phyloP scores from a whole-genome alignment of 2,329 filamentous ascomycete genomes.

The Thielaviopsis ethacetica region DNA sequence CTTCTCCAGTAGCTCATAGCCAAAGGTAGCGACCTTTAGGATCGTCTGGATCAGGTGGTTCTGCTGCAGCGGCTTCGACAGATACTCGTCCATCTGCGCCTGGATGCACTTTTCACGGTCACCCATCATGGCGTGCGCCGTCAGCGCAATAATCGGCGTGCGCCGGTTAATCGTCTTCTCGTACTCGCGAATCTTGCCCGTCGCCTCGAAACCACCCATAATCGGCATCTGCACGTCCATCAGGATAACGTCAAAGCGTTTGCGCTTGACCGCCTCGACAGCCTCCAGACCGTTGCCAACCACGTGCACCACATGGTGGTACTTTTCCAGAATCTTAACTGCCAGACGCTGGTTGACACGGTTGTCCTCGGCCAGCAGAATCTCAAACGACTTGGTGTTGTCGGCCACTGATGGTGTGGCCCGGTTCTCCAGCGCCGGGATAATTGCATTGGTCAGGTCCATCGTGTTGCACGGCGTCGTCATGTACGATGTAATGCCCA shows the following conservation, averaged over 20 bases:
- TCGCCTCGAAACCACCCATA: conserved; percentile 97
- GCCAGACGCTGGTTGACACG: conserved; percentile 91
- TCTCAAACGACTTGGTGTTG: conserved; percentile 89
- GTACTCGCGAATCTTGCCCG: conserved; percentile 89
- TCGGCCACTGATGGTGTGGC: conserved; percentile 84
- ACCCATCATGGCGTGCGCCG: conserved; percentile 95
- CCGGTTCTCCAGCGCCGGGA: conserved; percentile 83
- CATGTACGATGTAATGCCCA: conserved; percentile 98
- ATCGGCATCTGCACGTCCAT: conserved; percentile 99
- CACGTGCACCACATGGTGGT: conserved; percentile 81
- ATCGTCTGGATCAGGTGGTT: conserved; percentile 97
- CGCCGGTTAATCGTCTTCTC: conserved; percentile 68
- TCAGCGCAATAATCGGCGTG: conserved; percentile 91
- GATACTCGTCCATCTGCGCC: conserved; percentile 97
- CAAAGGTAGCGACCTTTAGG: conserved; percentile 85
- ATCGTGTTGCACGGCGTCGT: conserved; percentile 89
- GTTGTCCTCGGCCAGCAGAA: conserved; percentile 91
- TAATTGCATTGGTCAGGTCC: conserved; percentile 89
- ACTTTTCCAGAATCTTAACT: conserved; percentile 94
- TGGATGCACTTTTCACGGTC: conserved; percentile 97
- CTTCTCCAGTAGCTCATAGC: conserved; percentile 66
- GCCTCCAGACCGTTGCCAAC: conserved; percentile 92
- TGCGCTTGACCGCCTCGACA: conserved; percentile 78
- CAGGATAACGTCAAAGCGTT: conserved; percentile 86
- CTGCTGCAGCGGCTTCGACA: conserved; percentile 91